Percentiles rank a stretch among this genome's conserved stretches.
Evolutionary conservation across 306 rosid genomes (phyloP).

Genomic region (Pterocarpus santalinus): DNA sequence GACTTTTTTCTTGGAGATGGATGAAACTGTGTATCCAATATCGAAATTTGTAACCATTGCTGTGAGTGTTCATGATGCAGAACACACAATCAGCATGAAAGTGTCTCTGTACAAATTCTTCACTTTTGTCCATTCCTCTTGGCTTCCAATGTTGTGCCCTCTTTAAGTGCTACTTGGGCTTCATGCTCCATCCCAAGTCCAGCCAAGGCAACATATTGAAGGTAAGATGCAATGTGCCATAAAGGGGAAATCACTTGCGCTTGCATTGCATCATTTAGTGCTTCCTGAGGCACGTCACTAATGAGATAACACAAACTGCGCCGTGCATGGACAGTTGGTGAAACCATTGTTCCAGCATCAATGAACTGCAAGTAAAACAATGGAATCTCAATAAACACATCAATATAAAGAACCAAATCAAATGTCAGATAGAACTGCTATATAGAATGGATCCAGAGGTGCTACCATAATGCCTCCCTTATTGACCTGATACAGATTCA

Average conservation of each 20-base stretch:
- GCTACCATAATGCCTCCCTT: background rate
- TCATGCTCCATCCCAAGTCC: constrained; percentile 71
- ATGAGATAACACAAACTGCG: constrained; percentile 80
- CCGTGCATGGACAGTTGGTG: constrained; percentile 76
- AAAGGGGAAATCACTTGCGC: constrained; percentile 73
- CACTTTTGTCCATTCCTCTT: constrained; percentile 65
- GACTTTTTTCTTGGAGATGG: background rate
- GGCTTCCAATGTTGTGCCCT: constrained; percentile 70
- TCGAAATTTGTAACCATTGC: constrained; percentile 34
- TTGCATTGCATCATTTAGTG: constrained; percentile 82
- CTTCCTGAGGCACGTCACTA: constrained; percentile 72
- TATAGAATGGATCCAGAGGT: constrained; percentile 13
- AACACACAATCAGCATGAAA: constrained; percentile 44
- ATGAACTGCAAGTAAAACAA: constrained; percentile 62
- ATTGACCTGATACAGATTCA: constrained; percentile 1
- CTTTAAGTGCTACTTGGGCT: constrained; percentile 76
- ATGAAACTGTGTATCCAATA: constrained; percentile 26
- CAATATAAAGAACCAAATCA: constrained; percentile 12
- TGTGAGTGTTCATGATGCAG: constrained; percentile 40
- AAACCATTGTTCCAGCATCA: constrained; percentile 77
- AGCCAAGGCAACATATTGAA: constrained; percentile 72
- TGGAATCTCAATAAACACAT: constrained; percentile 17
- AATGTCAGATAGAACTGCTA: constrained; percentile 24
- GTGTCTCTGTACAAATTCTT: constrained; percentile 50
- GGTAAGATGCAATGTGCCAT: constrained; percentile 90